phyloP scores from a whole-genome alignment of 768 basidiomycete species.

The Lentinula lateritia region DNA sequence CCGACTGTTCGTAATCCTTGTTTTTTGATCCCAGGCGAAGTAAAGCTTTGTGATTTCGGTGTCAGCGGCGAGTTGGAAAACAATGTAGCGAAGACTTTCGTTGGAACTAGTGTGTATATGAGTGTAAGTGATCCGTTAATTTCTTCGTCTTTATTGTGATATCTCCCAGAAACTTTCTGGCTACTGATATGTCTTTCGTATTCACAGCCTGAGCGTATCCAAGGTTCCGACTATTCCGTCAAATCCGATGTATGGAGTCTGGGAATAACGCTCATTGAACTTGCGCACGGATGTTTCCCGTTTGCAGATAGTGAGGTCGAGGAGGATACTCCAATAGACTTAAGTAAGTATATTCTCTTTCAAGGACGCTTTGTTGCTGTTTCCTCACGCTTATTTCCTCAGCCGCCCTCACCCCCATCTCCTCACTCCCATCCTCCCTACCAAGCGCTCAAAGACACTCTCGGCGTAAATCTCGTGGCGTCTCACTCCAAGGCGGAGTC shows the following conservation, averaged over 20 bases:
- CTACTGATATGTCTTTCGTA: conserved; percentile 3
- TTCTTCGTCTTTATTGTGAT: conserved; percentile 22
- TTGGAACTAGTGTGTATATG: conserved; percentile 99
- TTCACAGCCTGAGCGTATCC: conserved; percentile 92
- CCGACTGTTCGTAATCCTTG: conserved; percentile 83
- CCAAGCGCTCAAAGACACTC: not conserved
- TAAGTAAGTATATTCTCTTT: not conserved
- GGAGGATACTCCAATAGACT: not conserved
- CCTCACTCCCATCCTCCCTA: not conserved
- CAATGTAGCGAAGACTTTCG: conserved; percentile 97
- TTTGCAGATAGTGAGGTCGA: conserved; percentile 59
- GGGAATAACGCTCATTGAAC: conserved; percentile 94
- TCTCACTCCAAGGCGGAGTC: conserved; percentile 87
- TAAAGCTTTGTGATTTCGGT: conserved; percentile 99
- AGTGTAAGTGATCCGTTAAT: conserved; percentile 49
- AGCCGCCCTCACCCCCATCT: not conserved
- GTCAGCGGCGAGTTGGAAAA: conserved; percentile 99
- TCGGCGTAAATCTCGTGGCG: conserved; percentile 54
- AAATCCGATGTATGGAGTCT: conserved; percentile 99
- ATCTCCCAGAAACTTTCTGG: not conserved
- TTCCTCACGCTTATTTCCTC: not conserved
- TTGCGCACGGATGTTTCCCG: conserved; percentile 97
- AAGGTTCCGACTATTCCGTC: conserved; percentile 96
- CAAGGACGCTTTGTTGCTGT: not conserved
- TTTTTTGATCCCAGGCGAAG: conserved; percentile 87